Conservation (phyloP, 768 basidiomycete genomes). For the Podaxis pistillaris region DNA sequence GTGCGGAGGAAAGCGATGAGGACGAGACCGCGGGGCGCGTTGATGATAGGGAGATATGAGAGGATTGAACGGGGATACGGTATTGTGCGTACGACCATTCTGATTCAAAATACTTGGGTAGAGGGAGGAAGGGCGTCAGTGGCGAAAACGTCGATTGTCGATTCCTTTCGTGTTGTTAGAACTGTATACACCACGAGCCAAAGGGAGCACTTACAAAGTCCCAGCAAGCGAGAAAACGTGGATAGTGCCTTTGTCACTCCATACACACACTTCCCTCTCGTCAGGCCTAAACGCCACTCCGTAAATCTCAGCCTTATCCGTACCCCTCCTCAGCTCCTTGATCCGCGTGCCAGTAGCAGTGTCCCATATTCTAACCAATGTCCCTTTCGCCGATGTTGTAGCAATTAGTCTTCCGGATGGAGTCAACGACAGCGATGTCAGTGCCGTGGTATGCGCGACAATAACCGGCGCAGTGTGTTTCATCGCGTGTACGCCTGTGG, state of each 20-base stretch:
- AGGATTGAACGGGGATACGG: constrained; percentile 79
- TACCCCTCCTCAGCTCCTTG: constrained; percentile 79
- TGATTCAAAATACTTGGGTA: constrained; percentile 92
- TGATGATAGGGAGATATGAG: constrained; percentile 78
- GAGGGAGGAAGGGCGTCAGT: constrained; percentile 73
- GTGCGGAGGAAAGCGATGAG: constrained; percentile 49
- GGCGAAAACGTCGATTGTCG: constrained; percentile 83
- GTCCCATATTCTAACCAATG: constrained; percentile 88
- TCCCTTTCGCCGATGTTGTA: constrained; percentile 81
- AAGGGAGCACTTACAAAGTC: constrained; percentile 51
- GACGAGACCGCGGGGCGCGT: constrained; percentile 25
- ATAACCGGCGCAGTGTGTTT: constrained; percentile 73
- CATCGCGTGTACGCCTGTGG: constrained; percentile 11
- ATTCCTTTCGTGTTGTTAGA: constrained; percentile 46
- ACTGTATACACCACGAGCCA: background rate
- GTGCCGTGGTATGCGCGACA: constrained; percentile 75
- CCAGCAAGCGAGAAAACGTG: constrained; percentile 83
- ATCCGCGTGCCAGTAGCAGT: constrained; percentile 67
- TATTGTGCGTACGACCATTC: constrained; percentile 96
- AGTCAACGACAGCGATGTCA: constrained; percentile 76
- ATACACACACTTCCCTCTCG: constrained; percentile 83
- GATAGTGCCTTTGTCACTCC: constrained; percentile 95
- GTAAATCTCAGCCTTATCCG: constrained; percentile 90
- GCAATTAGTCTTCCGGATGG: constrained; percentile 78
- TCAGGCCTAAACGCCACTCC: constrained; percentile 86